Conservation (phyloP, 371 early-diverging fungal genomes). For the Capillidium rhysosporum region DNA sequence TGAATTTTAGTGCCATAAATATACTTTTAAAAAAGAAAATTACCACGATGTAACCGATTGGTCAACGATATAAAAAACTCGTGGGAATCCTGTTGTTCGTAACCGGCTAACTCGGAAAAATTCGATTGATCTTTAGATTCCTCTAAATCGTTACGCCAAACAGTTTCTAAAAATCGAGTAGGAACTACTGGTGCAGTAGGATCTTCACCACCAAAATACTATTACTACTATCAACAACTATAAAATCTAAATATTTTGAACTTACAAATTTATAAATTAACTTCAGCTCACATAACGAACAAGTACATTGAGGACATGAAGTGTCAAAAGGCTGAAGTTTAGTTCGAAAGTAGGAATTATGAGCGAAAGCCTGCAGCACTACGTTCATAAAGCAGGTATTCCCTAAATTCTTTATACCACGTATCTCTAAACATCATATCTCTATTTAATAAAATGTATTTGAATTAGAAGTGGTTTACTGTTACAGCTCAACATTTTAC, state of each 20-base stretch:
- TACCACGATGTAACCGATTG: slow-evolving; percentile 60
- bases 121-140: slow-evolving; percentile 62
- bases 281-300: slow-evolving; percentile 88
- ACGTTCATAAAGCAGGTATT: slow-evolving; percentile 90
- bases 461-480: no score
- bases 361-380: slow-evolving; percentile 74
- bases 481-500: no score
- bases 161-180: neutral
- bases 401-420: slow-evolving; percentile 85
- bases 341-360: slow-evolving; percentile 71
- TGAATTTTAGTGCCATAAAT: neutral
- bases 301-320: slow-evolving; percentile 38
- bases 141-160: slow-evolving; percentile 23
- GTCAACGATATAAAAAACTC: slow-evolving; percentile 83
- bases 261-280: slow-evolving; percentile 42
- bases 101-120: slow-evolving; percentile 74
- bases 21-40: slow-evolving; percentile 13
- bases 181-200: neutral
- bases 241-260: neutral
- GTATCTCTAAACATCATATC: slow-evolving; percentile 29
- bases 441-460: no score
- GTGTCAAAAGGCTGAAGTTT: slow-evolving; percentile 68
- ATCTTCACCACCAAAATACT: neutral
- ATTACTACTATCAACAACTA: neutral
- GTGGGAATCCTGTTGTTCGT: slow-evolving; percentile 92